These are phyloP conservation scores for Penicillium longicatenatum DNA, from an alignment of 495 filamentous ascomycete genomes.

Conservation along the genomic window DNA sequence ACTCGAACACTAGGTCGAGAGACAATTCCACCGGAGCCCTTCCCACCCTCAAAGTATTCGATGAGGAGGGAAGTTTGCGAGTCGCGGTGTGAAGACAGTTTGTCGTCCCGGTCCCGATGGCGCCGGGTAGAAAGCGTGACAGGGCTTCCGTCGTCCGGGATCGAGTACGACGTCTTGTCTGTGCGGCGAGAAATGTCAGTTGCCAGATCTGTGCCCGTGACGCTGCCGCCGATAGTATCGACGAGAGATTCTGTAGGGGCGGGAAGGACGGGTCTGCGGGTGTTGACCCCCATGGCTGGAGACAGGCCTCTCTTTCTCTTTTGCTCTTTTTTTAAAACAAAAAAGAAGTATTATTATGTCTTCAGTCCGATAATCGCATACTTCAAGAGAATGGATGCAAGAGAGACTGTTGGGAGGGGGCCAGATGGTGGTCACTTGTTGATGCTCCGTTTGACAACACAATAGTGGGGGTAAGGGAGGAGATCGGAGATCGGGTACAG, in stretches of 20 bases:
- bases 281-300: slow-evolving; percentile 70
- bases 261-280: slow-evolving; percentile 68
- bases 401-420: slow-evolving; percentile 15
- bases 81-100: slow-evolving; percentile 54
- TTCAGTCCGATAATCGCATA: slow-evolving; percentile 41
- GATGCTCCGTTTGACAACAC: slow-evolving; percentile 22
- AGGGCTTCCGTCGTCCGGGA: slow-evolving; percentile 94
- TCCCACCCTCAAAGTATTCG: slow-evolving; percentile 95
- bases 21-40: slow-evolving; percentile 57
- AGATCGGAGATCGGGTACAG: slow-evolving; percentile 6
- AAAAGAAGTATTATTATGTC: not conserved
- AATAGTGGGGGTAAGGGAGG: slow-evolving; percentile 17
- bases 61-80: slow-evolving; percentile 95
- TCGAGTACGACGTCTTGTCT: slow-evolving; percentile 81
- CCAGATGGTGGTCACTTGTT: slow-evolving; percentile 10
- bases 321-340: slow-evolving; percentile 5
- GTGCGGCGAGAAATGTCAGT: slow-evolving; percentile 76
- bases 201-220: slow-evolving; percentile 71
- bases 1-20: slow-evolving; percentile 91
- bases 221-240: slow-evolving; percentile 58
- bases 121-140: slow-evolving; percentile 80
- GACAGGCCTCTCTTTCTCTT: slow-evolving; percentile 4
- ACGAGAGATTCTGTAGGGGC: slow-evolving; percentile 79
- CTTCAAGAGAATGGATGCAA: slow-evolving; percentile 29
- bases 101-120: slow-evolving; percentile 54